Evolutionary conservation across 306 rosid genomes (phyloP).

Genomic region (Castanea sativa): DNA sequence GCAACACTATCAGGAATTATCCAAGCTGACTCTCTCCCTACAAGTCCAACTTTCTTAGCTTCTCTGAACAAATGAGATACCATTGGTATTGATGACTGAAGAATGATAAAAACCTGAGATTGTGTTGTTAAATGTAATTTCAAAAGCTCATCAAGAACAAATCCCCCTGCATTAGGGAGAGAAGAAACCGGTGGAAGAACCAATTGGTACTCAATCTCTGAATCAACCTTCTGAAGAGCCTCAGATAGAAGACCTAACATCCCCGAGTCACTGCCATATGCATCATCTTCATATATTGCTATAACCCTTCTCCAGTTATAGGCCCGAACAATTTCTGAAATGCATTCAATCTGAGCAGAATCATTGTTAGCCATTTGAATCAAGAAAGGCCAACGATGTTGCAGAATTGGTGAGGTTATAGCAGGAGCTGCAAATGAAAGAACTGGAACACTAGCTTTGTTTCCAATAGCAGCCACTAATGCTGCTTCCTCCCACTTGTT

Average conservation of each 20-base stretch:
- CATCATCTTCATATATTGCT: slow-evolving; percentile 47
- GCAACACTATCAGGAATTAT: slow-evolving; percentile 55
- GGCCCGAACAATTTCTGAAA: slow-evolving; percentile 32
- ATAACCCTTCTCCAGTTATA: slow-evolving; percentile 38
- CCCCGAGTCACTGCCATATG: slow-evolving; percentile 43
- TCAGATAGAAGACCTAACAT: slow-evolving; percentile 43
- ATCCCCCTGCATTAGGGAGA: slow-evolving; percentile 41
- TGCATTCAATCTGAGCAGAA: slow-evolving; percentile 40
- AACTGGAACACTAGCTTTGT: slow-evolving; percentile 36
- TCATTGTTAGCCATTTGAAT: slow-evolving; percentile 39
- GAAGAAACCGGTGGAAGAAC: slow-evolving; percentile 49
- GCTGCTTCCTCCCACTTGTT: slow-evolving; percentile 57
- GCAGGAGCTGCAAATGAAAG: slow-evolving; percentile 51
- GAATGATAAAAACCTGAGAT: slow-evolving; percentile 55
- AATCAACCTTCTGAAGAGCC: slow-evolving; percentile 42
- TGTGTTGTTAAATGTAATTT: slow-evolving; percentile 24
- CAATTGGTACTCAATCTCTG: slow-evolving; percentile 46
- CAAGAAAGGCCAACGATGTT: slow-evolving; percentile 53
- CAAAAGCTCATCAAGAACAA: slow-evolving; percentile 41
- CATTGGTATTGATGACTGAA: slow-evolving; percentile 56
- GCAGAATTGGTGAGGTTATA: slow-evolving; percentile 21
- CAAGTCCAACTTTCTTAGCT: slow-evolving; percentile 49
- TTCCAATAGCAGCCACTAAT: slow-evolving; percentile 53
- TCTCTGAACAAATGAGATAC: slow-evolving; percentile 46
- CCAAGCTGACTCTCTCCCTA: slow-evolving; percentile 58